Base-by-base conservation (phyloP, 163 green algal species). In the Chlorella variabilis region DNA sequence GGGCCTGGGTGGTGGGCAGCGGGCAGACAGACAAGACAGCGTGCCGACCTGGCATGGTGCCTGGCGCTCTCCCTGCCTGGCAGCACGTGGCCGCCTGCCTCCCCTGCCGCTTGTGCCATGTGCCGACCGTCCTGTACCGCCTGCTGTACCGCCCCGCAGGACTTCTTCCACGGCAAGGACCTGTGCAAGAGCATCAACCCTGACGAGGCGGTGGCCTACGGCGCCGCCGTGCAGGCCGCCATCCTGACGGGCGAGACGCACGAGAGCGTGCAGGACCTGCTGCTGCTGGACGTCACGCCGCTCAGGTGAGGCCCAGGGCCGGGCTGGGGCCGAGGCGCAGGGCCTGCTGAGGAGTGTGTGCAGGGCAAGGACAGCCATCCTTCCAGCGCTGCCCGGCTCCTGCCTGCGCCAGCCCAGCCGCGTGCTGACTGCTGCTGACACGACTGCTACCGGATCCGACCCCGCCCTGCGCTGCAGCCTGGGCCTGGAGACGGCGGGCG, bases 181-280 rank as follows among this genome's bases (percentile, higher is more conserved):
- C 92, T 98, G 58, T 97, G 93, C 94, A 98, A 98, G 91, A 93
- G 75, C 84, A 98, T 99, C 93, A 99, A 99, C 91, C 96, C 96
- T 36, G 96, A 99, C 86, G 96, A 98, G 91, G 96, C 96, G 36
- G 96, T 99, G 17, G 96, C 96, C 9, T 99, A 98, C 85, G 96
- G 96, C 69, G 96, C 96, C 27, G 96, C 96, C 18, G 95, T 45
- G 45, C 93, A 97, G 88, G 95, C 93, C 25, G 94, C 92, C 41
- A 97, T 98, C 80, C 87, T 97, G 62, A 87, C 79, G 13, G 89
- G 89, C 25, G 86, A 91, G 63, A 84, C 51, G 36, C 82, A 83
- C 34, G 86, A 88, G 63, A 87, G 90, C 58, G 85, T 93, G 49
- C 87, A 96, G 86, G 93, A 97, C 88, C 83, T 97, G 80, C 89